Evolutionary conservation across 2,329 filamentous ascomycete species (phyloP).

Genomic region (Penicillium sp.): DNA sequence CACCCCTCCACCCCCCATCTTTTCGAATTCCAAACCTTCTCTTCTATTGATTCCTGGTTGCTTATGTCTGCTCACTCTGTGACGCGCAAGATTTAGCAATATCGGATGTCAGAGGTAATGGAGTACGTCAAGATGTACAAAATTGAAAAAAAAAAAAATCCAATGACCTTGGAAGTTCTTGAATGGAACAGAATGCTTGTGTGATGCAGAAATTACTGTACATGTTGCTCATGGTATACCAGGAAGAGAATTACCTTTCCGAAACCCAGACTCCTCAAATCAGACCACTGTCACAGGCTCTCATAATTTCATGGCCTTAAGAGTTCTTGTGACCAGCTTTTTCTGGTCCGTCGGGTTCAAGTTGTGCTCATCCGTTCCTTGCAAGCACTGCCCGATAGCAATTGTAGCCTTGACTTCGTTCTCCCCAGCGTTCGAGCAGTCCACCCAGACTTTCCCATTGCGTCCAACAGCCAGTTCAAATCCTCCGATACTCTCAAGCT

Average conservation of each 20-base stretch:
- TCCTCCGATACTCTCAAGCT: conserved; percentile 58
- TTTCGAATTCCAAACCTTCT: too few relatives aligned
- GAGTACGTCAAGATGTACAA: too few relatives aligned
- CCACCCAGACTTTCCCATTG: conserved; percentile 91
- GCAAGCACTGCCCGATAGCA: conserved; percentile 75
- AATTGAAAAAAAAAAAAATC: too few relatives aligned
- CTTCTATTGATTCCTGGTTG: too few relatives aligned
- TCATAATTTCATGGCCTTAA: conserved; percentile 43
- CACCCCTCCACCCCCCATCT: too few relatives aligned
- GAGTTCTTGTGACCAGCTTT: conserved; percentile 46
- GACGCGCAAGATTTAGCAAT: too few relatives aligned
- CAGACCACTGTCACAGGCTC: background rate
- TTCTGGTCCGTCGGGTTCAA: conserved; percentile 46
- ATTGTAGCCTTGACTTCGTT: conserved; percentile 65
- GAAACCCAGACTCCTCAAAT: conserved; percentile 9
- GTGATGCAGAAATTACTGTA: conserved; percentile 12
- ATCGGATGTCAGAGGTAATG: too few relatives aligned
- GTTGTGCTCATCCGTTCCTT: conserved; percentile 69
- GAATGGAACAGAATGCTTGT: background rate
- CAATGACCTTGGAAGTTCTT: background rate
- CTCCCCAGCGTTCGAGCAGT: conserved; percentile 64
- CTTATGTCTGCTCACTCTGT: too few relatives aligned
- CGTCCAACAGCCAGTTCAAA: conserved; percentile 94
- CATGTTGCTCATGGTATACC: conserved; percentile 12
- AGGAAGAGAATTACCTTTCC: conserved; percentile 1